These are phyloP conservation scores for Xerocomellus intermedius DNA, from an alignment of 768 basidiomycete genomes.

Conservation along the genomic window DNA sequence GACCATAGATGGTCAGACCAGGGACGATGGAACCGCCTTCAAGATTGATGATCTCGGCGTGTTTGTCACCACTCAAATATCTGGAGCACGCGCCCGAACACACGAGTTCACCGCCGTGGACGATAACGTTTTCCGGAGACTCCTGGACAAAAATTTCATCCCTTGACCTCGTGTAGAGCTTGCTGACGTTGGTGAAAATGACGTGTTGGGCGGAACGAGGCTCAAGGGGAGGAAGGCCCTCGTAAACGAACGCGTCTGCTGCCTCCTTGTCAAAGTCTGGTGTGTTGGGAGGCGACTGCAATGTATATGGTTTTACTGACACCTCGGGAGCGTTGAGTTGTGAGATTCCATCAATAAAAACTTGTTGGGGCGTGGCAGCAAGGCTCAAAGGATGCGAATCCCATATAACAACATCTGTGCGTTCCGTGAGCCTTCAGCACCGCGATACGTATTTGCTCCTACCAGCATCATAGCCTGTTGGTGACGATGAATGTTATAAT, in stretches of 20 bases:
- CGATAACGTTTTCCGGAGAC: conserved; percentile 31
- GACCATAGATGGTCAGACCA: conserved; percentile 69
- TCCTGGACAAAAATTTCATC: conserved; percentile 27
- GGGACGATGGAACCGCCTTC: conserved; percentile 70
- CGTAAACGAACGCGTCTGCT: conserved; percentile 54
- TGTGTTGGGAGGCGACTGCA: conserved; percentile 50
- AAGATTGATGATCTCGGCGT: conserved; percentile 53
- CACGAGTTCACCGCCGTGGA: conserved; percentile 50
- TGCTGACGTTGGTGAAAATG: conserved; percentile 64
- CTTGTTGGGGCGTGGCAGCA: conserved; percentile 70
- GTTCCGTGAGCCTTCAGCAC: neutral
- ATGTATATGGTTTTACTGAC: conserved; percentile 36
- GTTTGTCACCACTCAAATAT: conserved; percentile 13
- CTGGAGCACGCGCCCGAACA: conserved; percentile 44
- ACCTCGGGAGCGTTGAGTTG: conserved; percentile 56
- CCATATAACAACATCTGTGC: conserved; percentile 66
- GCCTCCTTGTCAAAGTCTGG: conserved; percentile 75
- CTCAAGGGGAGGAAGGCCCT: conserved; percentile 73
- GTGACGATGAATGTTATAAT: neutral
- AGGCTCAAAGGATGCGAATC: conserved; percentile 72
- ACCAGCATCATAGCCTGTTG: conserved; percentile 47
- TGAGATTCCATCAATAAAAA: conserved; percentile 84
- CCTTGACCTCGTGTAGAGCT: conserved; percentile 38
- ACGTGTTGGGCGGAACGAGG: conserved; percentile 39
- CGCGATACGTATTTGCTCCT: neutral